A percentile compares a stretch with the other conserved stretches of the same genome.
These are phyloP conservation scores for Lactifluus volemus DNA, from an alignment of 768 basidiomycete species.

Conservation along the genomic window DNA sequence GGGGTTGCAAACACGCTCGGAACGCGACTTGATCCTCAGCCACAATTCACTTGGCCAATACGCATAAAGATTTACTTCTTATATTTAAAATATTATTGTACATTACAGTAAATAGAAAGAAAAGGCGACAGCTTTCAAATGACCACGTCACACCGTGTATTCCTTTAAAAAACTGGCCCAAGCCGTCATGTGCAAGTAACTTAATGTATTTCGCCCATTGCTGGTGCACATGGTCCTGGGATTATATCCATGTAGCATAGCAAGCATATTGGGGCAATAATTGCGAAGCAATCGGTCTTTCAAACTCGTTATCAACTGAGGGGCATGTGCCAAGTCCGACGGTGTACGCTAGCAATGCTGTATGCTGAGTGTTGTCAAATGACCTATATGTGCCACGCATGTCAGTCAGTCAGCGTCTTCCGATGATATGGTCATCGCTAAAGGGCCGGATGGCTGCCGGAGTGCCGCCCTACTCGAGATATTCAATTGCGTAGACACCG, in stretches of 20 bases:
- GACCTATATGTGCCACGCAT: background rate
- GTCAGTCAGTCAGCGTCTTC: background rate
- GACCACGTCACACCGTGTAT: too few species aligned
- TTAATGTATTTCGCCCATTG: background rate
- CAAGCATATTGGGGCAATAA: background rate
- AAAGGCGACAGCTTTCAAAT: too few species aligned
- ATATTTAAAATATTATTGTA: too few species aligned
- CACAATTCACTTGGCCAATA: too few species aligned
- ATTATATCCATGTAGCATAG: background rate
- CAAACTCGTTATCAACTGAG: too few species aligned
- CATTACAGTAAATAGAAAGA: too few species aligned
- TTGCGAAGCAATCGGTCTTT: background rate
- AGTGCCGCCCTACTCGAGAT: background rate
- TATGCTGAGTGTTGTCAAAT: background rate
- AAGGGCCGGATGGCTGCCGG: background rate
- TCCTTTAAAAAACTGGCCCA: too few species aligned
- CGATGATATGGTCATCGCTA: slow-evolving; percentile 2
- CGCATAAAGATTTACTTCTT: too few species aligned
- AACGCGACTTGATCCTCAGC: too few species aligned
- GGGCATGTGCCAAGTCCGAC: background rate
- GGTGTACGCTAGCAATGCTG: background rate
- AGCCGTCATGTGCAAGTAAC: too few species aligned
- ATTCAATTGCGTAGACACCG: background rate
- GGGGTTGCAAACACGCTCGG: too few species aligned
- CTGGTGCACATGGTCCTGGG: background rate